Base-by-base conservation (phyloP, 1,284 basidiomycete species). In the Fistulina hepatica region DNA sequence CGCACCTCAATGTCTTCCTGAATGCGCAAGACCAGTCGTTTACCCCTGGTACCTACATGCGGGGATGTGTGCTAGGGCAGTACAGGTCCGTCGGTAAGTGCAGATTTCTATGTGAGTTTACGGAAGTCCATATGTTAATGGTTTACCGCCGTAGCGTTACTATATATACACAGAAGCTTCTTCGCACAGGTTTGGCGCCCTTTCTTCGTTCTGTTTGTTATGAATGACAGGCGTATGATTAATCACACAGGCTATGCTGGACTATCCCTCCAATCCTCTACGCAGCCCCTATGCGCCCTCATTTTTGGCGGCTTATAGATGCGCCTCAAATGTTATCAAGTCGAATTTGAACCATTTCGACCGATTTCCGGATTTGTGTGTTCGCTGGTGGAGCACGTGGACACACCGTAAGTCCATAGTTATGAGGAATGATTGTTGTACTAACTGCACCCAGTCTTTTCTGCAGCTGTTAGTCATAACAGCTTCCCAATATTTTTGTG, bases 201-300 rank as follows among this genome's bases (percentile, higher is more conserved):
- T n/a, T n/a, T n/a, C n/a, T n/a, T n/a, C n/a, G n/a, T n/a, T n/a
- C n/a, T n/a, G n/a, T n/a, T n/a, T n/a, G n/a, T n/a, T n/a, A n/a
- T n/a, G n/a, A n/a, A n/a, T n/a, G n/a, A n/a, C n/a, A n/a, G n/a
- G n/a, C n/a, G n/a, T n/a, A n/a, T n/a, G n/a, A n/a, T n/a, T n/a
- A n/a, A n/a, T n/a, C n/a, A n/a, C n/a, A n/a, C n/a, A 73, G 42
- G 71, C 76, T 2, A 66, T 78, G 63, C 56, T 73, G 11, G 73
- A 77, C 45, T 64, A 70, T 48, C 76, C 74, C 23, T 56, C 57
- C 9, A 76, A 77, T 45, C 74, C 75, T 11, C 57, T 77, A 13
- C 63, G 71, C 27, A 76, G 75, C 46, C 70, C 71, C 5, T 78
- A 71, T 42, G 72, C 76, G 3, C 76, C 74, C 1, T 77, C 74